Evolutionary conservation across 116 monocot species (phyloP).

Genomic region (Phalaenopsis hybrid): DNA sequence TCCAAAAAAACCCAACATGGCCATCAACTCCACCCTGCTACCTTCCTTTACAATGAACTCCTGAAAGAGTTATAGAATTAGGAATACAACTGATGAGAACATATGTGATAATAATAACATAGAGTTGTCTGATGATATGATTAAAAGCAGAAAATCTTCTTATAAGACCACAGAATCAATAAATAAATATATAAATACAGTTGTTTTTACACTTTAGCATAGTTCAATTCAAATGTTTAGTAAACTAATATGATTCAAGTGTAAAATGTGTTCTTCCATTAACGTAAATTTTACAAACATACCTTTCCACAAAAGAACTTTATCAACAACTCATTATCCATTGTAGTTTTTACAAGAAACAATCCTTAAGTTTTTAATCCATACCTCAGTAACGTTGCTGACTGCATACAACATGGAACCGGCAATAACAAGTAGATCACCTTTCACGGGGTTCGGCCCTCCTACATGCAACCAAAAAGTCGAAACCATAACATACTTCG

Average conservation of each 20-base stretch:
- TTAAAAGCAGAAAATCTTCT: background rate
- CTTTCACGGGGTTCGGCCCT: slow-evolving; percentile 74
- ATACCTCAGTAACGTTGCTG: slow-evolving; percentile 87
- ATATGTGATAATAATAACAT: background rate
- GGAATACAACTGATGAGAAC: background rate
- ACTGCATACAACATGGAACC: slow-evolving; percentile 76
- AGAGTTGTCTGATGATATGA: background rate
- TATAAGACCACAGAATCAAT: too few relatives aligned
- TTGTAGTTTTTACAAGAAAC: background rate
- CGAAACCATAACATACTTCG: background rate
- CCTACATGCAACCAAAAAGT: slow-evolving; percentile 23
- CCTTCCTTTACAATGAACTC: slow-evolving; percentile 86
- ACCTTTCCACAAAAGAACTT: too few relatives aligned
- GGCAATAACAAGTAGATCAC: slow-evolving; percentile 70
- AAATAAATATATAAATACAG: too few relatives aligned
- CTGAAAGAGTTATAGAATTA: slow-evolving; percentile 23
- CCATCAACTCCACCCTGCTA: slow-evolving; percentile 74
- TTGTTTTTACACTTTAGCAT: too few relatives aligned
- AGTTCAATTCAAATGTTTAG: too few relatives aligned
- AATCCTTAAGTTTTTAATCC: background rate
- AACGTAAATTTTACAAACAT: too few relatives aligned
- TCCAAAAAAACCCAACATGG: slow-evolving; percentile 89
- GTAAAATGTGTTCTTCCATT: too few relatives aligned
- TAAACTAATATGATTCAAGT: too few relatives aligned
- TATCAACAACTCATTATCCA: background rate